These are phyloP conservation scores for Ganoderma sinense DNA, from an alignment of 1,284 basidiomycete genomes.

Conservation along the genomic window DNA sequence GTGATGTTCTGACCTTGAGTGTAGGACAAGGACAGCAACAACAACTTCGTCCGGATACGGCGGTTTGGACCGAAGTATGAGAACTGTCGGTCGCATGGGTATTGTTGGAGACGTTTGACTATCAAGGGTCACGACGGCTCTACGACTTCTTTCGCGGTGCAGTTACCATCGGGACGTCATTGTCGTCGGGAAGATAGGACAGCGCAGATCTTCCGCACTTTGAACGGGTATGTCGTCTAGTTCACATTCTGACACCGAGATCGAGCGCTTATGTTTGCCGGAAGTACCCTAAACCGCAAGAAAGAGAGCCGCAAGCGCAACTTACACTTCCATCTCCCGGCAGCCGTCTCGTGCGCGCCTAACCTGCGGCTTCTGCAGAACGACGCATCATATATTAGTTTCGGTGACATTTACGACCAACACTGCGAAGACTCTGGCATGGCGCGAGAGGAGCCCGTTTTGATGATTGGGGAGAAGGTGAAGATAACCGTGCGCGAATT, in stretches of 20 bases:
- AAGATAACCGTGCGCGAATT: conserved; percentile 74
- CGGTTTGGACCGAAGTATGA: conserved; percentile 94
- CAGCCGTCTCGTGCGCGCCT: conserved; percentile 87
- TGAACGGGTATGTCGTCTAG: conserved; percentile 77
- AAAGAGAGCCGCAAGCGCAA: conserved; percentile 96
- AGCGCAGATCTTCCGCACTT: conserved; percentile 91
- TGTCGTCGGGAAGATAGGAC: conserved; percentile 94
- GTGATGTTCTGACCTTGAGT: neutral
- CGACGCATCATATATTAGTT: conserved; percentile 89
- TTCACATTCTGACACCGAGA: conserved; percentile 17
- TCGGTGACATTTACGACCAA: conserved; percentile 95
- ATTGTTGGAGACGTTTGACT: conserved; percentile 91
- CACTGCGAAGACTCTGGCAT: conserved; percentile 85
- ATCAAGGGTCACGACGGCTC: conserved; percentile 95
- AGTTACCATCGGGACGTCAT: conserved; percentile 88
- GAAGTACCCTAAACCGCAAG: conserved; percentile 82
- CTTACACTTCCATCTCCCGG: conserved; percentile 91
- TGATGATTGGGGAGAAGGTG: conserved; percentile 86
- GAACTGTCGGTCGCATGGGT: conserved; percentile 85
- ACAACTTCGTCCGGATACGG: conserved; percentile 91
- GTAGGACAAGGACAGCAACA: conserved; percentile 94
- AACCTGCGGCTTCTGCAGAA: conserved; percentile 89
- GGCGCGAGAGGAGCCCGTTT: conserved; percentile 88
- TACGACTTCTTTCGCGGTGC: conserved; percentile 89
- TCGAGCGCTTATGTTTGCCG: neutral